These are phyloP conservation scores for Arthromyces matolae DNA, from an alignment of 768 basidiomycete genomes.

Conservation along the genomic window DNA sequence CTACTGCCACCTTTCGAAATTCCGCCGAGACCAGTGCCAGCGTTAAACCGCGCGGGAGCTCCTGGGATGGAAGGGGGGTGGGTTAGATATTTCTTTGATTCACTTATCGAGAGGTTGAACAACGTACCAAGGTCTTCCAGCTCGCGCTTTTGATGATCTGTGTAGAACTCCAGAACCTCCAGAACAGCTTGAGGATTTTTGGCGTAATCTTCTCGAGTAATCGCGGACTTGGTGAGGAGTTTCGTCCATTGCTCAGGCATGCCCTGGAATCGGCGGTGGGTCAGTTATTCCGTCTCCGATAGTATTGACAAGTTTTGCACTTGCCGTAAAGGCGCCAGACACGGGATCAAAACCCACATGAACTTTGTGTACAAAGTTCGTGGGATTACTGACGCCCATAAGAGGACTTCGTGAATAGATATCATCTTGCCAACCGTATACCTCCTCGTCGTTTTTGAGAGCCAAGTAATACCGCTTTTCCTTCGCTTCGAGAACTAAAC, in stretches of 20 bases:
- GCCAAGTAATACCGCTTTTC: constrained; percentile 79
- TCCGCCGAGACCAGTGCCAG: constrained; percentile 89
- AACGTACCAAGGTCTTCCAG: constrained; percentile 51
- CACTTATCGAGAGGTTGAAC: constrained; percentile 17
- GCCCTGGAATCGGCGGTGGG: constrained; percentile 48
- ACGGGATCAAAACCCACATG: constrained; percentile 96
- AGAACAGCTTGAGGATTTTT: constrained; percentile 96
- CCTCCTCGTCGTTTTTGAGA: constrained; percentile 90
- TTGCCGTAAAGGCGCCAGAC: constrained; percentile 89
- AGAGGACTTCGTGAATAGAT: constrained; percentile 89
- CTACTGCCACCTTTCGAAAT: constrained; percentile 39
- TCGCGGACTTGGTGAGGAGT: constrained; percentile 93
- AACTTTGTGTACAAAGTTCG: constrained; percentile 98
- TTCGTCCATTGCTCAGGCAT: constrained; percentile 98
- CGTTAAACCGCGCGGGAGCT: constrained; percentile 79
- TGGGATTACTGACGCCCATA: constrained; percentile 91
- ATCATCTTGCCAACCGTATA: constrained; percentile 99
- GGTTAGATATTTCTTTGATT: constrained; percentile 12
- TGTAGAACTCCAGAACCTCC: constrained; percentile 98
- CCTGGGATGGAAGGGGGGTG: constrained; percentile 24
- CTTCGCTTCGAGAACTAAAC: constrained; percentile 80
- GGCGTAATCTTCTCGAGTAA: constrained; percentile 96
- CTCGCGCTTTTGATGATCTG: constrained; percentile 95
- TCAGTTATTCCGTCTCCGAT: not conserved
- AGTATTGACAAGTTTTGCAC: constrained; percentile 25